Percentiles rank a stretch among this genome's conserved stretches.
Evolutionary conservation across 805 yeast species (phyloP).

Genomic region (Komagataella mondaviorum): DNA sequence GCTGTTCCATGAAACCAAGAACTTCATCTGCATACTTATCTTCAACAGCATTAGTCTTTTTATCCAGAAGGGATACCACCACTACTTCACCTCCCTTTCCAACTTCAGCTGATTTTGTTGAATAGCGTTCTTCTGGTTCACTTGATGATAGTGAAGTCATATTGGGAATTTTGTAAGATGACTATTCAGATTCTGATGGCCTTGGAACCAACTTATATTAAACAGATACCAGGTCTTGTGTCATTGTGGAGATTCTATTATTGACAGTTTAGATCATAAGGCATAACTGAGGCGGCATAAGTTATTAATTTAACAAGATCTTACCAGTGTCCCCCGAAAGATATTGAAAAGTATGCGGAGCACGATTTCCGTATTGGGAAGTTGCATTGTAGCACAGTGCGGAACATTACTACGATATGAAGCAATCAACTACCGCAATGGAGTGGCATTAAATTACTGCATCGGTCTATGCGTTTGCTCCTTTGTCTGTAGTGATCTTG

Average conservation of each 20-base stretch:
- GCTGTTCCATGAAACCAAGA: conserved; percentile 1
- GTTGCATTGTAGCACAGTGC: neutral
- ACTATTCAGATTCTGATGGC: neutral
- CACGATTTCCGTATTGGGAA: neutral
- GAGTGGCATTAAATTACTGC: neutral
- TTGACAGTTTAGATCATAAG: neutral
- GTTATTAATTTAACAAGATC: neutral
- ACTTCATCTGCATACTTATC: conserved; percentile 2
- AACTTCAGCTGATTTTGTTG: neutral
- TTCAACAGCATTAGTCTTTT: neutral
- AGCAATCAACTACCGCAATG: neutral
- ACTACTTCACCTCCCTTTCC: neutral
- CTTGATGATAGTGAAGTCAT: neutral
- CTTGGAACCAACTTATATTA: neutral
- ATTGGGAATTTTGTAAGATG: neutral
- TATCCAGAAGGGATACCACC: neutral
- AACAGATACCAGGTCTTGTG: neutral
- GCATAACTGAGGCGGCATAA: neutral
- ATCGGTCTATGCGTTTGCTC: neutral
- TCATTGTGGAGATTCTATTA: neutral
- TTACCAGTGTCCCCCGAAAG: neutral
- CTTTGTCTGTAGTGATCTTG: neutral
- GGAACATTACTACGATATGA: neutral
- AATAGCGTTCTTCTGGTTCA: too few species aligned
- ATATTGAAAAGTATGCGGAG: neutral